Evolutionary conservation across 768 basidiomycete genomes (phyloP).

Genomic region (Amanita brunnescens): DNA sequence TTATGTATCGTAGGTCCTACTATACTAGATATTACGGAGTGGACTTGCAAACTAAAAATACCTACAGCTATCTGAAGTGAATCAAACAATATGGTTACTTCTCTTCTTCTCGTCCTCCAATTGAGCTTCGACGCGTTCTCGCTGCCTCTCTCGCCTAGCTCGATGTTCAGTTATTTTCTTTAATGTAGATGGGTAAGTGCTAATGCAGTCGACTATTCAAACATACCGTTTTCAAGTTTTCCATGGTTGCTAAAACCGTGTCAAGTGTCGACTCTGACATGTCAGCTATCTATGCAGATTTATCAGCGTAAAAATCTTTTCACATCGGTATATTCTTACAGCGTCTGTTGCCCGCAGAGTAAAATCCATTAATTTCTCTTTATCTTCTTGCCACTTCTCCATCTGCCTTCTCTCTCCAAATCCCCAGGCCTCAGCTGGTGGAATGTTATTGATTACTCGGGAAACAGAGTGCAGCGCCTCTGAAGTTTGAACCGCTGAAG

Average conservation of each 20-base stretch:
- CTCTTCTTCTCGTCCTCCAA: conserved; percentile 12
- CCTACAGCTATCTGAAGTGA: background rate
- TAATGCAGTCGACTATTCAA: conserved; percentile 13
- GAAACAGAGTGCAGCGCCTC: conserved; percentile 11
- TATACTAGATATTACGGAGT: background rate
- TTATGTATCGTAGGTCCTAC: background rate
- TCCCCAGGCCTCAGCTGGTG: conserved; percentile 11
- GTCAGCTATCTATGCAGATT: conserved; percentile 42
- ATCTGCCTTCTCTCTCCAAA: conserved; percentile 15
- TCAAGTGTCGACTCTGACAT: conserved; percentile 64
- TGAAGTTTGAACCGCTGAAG: conserved; percentile 10
- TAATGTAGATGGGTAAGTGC: conserved; percentile 17
- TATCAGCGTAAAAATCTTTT: background rate
- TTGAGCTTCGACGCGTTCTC: conserved; percentile 23
- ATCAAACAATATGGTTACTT: background rate
- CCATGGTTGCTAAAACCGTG: conserved; percentile 44
- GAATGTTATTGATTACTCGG: conserved; percentile 21
- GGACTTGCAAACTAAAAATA: background rate
- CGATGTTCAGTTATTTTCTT: conserved; percentile 46
- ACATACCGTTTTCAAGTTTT: conserved; percentile 50
- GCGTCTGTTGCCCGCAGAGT: conserved; percentile 42
- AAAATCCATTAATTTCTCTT: conserved; percentile 34
- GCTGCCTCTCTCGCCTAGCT: conserved; percentile 38
- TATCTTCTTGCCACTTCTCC: conserved; percentile 38
- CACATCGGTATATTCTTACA: conserved; percentile 22